phyloP scores from a whole-genome alignment of 441 rosid species.

The Manihot esculenta region DNA sequence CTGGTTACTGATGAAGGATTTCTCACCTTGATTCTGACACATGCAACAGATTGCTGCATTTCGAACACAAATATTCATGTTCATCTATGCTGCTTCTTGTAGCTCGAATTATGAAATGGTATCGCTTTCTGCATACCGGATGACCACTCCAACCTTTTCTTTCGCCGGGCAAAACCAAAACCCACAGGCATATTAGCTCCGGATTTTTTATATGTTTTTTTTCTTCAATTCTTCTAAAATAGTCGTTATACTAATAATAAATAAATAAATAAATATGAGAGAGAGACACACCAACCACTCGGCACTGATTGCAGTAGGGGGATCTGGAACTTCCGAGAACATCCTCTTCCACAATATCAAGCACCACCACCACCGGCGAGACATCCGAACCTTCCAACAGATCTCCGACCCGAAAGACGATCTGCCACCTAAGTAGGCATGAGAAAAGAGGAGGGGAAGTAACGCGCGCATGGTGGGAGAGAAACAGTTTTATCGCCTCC shows the following conservation, averaged over 20 bases:
- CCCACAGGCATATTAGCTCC: neutral
- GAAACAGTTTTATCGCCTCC: conserved; percentile 25
- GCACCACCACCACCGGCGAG: conserved; percentile 35
- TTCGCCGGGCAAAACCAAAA: neutral
- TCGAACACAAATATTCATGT: conserved; percentile 32
- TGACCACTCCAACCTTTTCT: conserved; percentile 69
- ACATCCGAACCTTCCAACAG: conserved; percentile 36
- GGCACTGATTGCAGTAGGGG: conserved; percentile 72
- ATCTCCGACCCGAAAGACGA: conserved; percentile 53
- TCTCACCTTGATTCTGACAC: conserved; percentile 42
- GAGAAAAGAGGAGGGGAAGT: conserved; percentile 47
- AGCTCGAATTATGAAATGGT: conserved; percentile 62
- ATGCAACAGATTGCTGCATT: conserved; percentile 42
- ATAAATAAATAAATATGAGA: neutral
- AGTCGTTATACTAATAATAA: neutral
- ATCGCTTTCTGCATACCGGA: conserved; percentile 68
- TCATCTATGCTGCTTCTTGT: conserved; percentile 25
- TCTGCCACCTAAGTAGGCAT: conserved; percentile 59
- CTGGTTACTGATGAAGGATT: neutral
- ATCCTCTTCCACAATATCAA: conserved; percentile 68
- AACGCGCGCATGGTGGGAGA: conserved; percentile 38
- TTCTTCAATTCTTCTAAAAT: neutral
- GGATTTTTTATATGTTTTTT: neutral
- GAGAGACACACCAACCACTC: conserved; percentile 53
- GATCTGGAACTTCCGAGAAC: conserved; percentile 64